Percentiles rank a stretch among this genome's conserved stretches.
phyloP scores from a whole-genome alignment of 768 basidiomycete species.

The Suillus subluteus region DNA sequence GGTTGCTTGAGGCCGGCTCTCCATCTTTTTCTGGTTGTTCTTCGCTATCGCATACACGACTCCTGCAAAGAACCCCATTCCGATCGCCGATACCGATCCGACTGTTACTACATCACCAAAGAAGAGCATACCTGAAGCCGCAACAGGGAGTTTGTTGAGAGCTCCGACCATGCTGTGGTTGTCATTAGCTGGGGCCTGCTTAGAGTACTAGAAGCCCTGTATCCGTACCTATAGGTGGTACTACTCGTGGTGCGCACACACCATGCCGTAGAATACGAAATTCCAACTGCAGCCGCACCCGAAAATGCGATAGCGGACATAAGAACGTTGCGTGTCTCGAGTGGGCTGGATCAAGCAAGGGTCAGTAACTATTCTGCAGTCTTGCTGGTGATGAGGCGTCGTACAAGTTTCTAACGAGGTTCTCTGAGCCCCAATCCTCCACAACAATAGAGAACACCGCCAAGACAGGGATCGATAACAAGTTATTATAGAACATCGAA shows the following conservation, averaged over 20 bases:
- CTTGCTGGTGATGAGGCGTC: constrained; percentile 30
- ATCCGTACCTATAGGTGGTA: constrained; percentile 90
- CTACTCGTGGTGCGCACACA: constrained; percentile 95
- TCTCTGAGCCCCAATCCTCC: constrained; percentile 89
- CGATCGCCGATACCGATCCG: constrained; percentile 87
- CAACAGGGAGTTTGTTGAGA: constrained; percentile 96
- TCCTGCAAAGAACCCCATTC: constrained; percentile 89
- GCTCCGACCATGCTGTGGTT: constrained; percentile 88
- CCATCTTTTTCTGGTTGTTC: constrained; percentile 86
- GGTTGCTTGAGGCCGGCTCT: constrained; percentile 54
- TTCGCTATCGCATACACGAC: constrained; percentile 93
- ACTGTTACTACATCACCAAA: constrained; percentile 89
- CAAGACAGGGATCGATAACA: constrained; percentile 92
- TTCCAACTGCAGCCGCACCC: constrained; percentile 96
- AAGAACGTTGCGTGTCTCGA: constrained; percentile 75
- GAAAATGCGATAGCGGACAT: constrained; percentile 92
- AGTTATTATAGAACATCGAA: constrained; percentile 98
- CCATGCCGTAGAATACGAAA: constrained; percentile 99
- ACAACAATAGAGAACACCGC: constrained; percentile 77
- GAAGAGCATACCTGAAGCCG: constrained; percentile 98
- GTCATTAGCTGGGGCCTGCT: constrained; percentile 11
- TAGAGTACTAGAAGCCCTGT: neutral
- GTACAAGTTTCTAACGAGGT: constrained; percentile 86
- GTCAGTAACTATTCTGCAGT: constrained; percentile 1
- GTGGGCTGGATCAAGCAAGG: constrained; percentile 60